Conservation (phyloP, 345 rosid species). For the Moricandia arvensis region DNA sequence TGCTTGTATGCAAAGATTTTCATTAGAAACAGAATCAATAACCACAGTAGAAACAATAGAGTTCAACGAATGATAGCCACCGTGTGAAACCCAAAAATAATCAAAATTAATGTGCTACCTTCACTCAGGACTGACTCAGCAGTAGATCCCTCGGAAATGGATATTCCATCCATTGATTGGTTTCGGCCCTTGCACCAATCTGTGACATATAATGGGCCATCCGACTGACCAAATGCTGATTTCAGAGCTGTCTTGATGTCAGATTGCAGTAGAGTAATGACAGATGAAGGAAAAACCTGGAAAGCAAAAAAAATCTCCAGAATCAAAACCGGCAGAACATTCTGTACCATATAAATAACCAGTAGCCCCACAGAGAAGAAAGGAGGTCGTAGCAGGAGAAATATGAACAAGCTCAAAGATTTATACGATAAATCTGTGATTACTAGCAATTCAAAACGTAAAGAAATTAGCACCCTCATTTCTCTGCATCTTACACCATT, state of each 20-base stretch:
- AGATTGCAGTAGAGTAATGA: conserved; percentile 78
- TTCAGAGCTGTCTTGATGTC: conserved; percentile 86
- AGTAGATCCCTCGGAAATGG: conserved; percentile 68
- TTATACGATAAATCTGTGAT: not conserved
- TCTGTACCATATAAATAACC: not conserved
- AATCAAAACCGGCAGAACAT: conserved; percentile 1
- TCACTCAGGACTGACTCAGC: conserved; percentile 72
- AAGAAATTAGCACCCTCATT: not conserved
- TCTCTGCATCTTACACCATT: conserved; percentile 14
- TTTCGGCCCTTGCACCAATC: conserved; percentile 97
- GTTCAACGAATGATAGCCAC: conserved; percentile 47
- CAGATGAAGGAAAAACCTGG: conserved; percentile 84
- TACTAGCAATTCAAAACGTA: too few species aligned
- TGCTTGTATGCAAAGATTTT: conserved; percentile 21
- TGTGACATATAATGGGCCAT: conserved; percentile 83
- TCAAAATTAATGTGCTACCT: conserved; percentile 60
- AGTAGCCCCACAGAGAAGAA: conserved; percentile 10
- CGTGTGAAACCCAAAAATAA: conserved; percentile 52
- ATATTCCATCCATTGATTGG: conserved; percentile 57
- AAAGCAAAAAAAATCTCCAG: conserved; percentile 27
- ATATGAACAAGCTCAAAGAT: conserved; percentile 13
- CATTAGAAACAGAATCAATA: conserved; percentile 13
- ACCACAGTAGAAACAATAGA: conserved; percentile 1
- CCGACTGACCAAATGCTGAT: conserved; percentile 77
- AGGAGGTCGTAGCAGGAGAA: not conserved